Evolutionary conservation across 176 grass and related monocot genomes (phyloP).

Genomic region (Elymus sibiricus): DNA sequence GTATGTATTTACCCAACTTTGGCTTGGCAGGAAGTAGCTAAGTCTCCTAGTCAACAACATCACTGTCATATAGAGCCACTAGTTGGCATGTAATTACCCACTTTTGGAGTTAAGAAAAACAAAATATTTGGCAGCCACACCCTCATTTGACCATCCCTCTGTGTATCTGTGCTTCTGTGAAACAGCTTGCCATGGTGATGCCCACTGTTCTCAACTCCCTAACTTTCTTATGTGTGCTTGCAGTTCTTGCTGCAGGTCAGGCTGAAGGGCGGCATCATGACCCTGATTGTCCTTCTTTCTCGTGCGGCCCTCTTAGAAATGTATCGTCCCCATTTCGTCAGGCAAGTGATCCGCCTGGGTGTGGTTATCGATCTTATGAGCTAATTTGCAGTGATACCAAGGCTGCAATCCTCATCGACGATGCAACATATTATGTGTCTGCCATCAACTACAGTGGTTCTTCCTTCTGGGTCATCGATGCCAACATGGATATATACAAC

Average conservation of each 20-base stretch:
- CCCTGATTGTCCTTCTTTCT: conserved; percentile 22
- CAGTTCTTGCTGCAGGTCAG: neutral
- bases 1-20: neutral
- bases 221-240: neutral
- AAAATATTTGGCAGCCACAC: neutral
- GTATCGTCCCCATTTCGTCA: conserved; percentile 18
- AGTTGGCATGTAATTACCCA: neutral
- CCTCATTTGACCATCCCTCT: neutral
- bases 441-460: conserved; percentile 9
- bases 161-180: neutral
- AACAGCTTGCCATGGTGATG: neutral
- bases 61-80: neutral
- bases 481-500: neutral
- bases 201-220: neutral
- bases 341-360: neutral
- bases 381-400: neutral
- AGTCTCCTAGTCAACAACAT: neutral
- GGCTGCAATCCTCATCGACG: neutral
- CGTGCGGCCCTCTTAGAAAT: conserved; percentile 2
- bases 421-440: neutral
- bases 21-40: neutral
- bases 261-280: neutral
- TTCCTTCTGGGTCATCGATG: neutral
- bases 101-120: neutral
- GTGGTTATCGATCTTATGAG: neutral